A percentile compares a stretch with the other conserved stretches of the same genome.
phyloP scores from a whole-genome alignment of 2,329 filamentous ascomycete genomes.

The Aspergillus proliferans region DNA sequence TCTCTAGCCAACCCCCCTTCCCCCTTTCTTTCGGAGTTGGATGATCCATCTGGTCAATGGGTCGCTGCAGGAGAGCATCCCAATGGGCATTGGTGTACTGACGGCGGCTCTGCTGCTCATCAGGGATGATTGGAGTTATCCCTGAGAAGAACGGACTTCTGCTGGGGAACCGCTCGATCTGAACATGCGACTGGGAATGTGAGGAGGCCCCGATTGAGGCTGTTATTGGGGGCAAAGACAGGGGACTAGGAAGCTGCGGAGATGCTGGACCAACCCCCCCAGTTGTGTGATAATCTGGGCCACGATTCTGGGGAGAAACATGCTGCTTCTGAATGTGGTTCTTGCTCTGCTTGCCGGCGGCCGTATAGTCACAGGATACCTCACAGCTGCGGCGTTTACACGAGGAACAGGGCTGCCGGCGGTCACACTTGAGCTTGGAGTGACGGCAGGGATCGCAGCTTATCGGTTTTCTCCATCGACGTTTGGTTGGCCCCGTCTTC shows the following conservation, averaged over 20 bases:
- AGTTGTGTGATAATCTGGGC: background rate
- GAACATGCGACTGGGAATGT: background rate
- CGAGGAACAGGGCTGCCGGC: constrained; percentile 1
- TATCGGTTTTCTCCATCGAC: background rate
- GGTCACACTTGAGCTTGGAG: constrained; percentile 3
- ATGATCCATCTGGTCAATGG: background rate
- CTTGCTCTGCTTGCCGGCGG: background rate
- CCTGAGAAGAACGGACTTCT: no score
- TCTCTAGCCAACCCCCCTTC: constrained; percentile 1
- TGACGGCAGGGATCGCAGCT: constrained; percentile 2
- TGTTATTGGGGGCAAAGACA: background rate
- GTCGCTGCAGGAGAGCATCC: constrained; percentile 2
- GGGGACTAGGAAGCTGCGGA: background rate
- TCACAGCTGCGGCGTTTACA: constrained; percentile 2
- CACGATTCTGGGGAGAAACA: no score
- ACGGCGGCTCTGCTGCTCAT: no score
- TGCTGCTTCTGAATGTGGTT: background rate
- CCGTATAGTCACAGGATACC: background rate
- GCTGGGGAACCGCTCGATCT: no score
- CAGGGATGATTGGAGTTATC: no score
- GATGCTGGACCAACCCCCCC: background rate
- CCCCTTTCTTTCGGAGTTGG: background rate
- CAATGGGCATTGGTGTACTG: constrained; percentile 32
- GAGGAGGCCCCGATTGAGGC: background rate
- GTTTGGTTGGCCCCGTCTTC: no score